Conservation (phyloP, 768 basidiomycete species). For the Lentinus tigrinus region DNA sequence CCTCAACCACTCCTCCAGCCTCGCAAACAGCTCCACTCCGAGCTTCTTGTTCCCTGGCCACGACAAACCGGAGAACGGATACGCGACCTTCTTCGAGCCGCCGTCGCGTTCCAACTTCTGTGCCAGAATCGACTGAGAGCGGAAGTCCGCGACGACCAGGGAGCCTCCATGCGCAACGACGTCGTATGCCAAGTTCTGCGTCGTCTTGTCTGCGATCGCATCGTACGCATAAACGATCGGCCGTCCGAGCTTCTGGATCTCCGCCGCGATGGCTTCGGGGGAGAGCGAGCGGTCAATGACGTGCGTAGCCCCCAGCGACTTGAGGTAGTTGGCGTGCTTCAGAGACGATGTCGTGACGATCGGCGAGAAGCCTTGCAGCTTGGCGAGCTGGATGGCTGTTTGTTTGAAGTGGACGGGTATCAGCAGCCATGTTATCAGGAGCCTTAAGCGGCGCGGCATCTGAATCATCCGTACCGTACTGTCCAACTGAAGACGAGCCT, state of each 20-base stretch:
- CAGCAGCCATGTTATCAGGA: too few relatives aligned
- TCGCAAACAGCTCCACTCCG: slow-evolving; percentile 11
- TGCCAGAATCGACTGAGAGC: neutral
- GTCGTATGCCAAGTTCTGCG: slow-evolving; percentile 20
- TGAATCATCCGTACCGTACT: neutral
- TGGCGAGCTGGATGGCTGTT: slow-evolving; percentile 17
- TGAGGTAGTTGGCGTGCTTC: slow-evolving; percentile 9
- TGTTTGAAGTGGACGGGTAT: neutral
- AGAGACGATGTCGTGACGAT: slow-evolving; percentile 19
- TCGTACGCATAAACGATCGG: slow-evolving; percentile 25
- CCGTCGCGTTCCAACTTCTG: slow-evolving; percentile 7
- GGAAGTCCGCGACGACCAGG: slow-evolving; percentile 13
- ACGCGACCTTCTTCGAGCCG: neutral
- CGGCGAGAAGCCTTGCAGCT: slow-evolving; percentile 15
- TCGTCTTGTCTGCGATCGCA: slow-evolving; percentile 20
- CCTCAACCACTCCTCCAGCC: slow-evolving; percentile 17
- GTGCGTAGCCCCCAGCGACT: slow-evolving; percentile 22
- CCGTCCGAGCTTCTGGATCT: slow-evolving; percentile 14
- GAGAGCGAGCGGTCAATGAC: slow-evolving; percentile 24
- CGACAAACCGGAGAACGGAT: slow-evolving; percentile 10
- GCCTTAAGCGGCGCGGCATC: too few relatives aligned
- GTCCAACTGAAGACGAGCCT: neutral
- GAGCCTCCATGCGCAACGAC: slow-evolving; percentile 24
- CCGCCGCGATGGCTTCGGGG: neutral
- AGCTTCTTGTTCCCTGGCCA: neutral